phyloP scores from a whole-genome alignment of 768 basidiomycete genomes.

The Kwoniella newhampshirensis region DNA sequence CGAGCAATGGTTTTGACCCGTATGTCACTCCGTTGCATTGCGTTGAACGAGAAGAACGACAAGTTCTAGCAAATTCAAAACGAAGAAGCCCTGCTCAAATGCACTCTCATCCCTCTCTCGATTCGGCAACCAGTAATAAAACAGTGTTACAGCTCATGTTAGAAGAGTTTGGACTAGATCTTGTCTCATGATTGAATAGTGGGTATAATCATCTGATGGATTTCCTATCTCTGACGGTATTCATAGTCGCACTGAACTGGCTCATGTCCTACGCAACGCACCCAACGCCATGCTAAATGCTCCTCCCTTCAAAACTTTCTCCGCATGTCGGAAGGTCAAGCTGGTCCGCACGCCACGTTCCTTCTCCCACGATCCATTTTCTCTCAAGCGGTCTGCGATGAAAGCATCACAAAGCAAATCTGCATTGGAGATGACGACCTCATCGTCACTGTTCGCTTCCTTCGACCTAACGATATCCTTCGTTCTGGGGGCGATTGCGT shows the following conservation, averaged over 20 bases:
- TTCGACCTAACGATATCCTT: constrained; percentile 56
- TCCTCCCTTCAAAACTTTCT: constrained; percentile 58
- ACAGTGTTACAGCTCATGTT: constrained; percentile 32
- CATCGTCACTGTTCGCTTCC: constrained; percentile 37
- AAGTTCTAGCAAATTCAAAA: background rate
- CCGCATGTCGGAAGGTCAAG: constrained; percentile 80
- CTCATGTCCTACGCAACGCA: constrained; percentile 1
- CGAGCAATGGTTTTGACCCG: constrained; percentile 6
- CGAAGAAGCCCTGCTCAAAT: too few species aligned
- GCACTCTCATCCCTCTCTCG: background rate
- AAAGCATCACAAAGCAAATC: constrained; percentile 57
- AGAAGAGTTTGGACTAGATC: constrained; percentile 33
- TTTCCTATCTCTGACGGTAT: too few species aligned
- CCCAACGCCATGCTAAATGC: constrained; percentile 22
- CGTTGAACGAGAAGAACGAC: background rate
- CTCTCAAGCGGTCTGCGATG: constrained; percentile 54
- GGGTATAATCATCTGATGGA: background rate
- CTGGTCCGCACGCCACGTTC: constrained; percentile 67
- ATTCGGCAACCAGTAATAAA: background rate
- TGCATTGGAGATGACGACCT: constrained; percentile 62
- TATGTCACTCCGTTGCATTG: constrained; percentile 2
- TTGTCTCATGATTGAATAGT: background rate
- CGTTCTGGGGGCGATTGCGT: constrained; percentile 69
- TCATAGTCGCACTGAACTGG: background rate
- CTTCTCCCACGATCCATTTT: constrained; percentile 56